A percentile compares a stretch with the other conserved stretches of the same genome.
These are phyloP conservation scores for Kuraishia capsulata DNA, from an alignment of 805 yeast species.

Conservation along the genomic window DNA sequence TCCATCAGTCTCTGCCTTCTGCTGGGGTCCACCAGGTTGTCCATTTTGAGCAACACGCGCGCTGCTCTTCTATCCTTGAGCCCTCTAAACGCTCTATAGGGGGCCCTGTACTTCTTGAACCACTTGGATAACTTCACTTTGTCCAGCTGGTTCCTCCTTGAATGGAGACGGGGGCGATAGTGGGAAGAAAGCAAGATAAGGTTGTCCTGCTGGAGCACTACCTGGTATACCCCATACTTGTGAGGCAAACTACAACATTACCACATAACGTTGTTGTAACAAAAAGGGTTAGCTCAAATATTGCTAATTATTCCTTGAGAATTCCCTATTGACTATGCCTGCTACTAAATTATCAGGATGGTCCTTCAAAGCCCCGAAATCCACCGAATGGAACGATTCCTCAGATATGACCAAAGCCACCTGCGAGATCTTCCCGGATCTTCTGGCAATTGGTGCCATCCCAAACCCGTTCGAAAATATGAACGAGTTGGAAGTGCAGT, in stretches of 20 bases:
- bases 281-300: too few relatives aligned
- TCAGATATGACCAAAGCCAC: background rate
- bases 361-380: background rate
- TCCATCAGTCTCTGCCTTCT: constrained; percentile 33
- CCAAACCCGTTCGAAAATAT: constrained; percentile 35
- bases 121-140: background rate
- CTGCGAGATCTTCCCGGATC: constrained; percentile 32
- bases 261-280: too few relatives aligned
- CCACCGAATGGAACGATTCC: background rate
- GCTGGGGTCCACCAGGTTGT: background rate
- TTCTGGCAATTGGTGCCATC: constrained; percentile 26
- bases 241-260: too few relatives aligned
- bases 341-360: background rate
- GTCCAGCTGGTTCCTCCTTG: background rate
- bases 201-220: too few relatives aligned
- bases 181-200: too few relatives aligned
- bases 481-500: constrained; percentile 35
- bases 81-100: too few relatives aligned
- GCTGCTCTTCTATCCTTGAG: too few relatives aligned
- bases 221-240: too few relatives aligned
- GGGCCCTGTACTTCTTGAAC: too few relatives aligned
- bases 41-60: background rate
- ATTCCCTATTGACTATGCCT: too few relatives aligned
- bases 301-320: too few relatives aligned
- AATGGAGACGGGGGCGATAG: too few relatives aligned